These are phyloP conservation scores for Xerocomus cyaneibrunnescens DNA, from an alignment of 1,284 basidiomycete genomes.

Conservation along the genomic window DNA sequence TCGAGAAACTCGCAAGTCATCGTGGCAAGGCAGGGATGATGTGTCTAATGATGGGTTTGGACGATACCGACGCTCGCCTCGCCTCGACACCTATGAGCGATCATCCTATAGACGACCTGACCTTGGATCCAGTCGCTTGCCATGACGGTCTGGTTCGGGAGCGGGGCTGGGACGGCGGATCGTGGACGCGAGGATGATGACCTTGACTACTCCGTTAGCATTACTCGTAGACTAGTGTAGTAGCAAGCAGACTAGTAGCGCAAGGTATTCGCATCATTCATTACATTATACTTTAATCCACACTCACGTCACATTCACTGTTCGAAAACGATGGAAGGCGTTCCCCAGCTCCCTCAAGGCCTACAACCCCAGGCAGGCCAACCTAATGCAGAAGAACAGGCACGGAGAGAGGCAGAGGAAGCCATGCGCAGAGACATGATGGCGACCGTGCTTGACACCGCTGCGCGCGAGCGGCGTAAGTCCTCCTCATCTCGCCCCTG, in stretches of 20 bases:
- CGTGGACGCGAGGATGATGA: constrained; percentile 5
- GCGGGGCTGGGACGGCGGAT: constrained; percentile 7
- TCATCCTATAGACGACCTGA: constrained; percentile 5
- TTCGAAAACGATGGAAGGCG: constrained; percentile 21
- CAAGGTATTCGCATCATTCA: background rate
- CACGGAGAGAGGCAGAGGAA: constrained; percentile 63
- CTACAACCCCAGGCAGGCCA: constrained; percentile 29
- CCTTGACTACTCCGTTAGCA: constrained; percentile 2
- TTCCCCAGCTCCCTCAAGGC: constrained; percentile 30
- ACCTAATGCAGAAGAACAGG: constrained; percentile 50
- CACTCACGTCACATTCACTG: background rate
- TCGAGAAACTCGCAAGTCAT: background rate
- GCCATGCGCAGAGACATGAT: constrained; percentile 80
- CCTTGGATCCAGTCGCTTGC: constrained; percentile 6
- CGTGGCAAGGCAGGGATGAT: constrained; percentile 1
- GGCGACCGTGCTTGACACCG: constrained; percentile 83
- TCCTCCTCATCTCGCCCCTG: constrained; percentile 11
- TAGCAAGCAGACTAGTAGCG: background rate
- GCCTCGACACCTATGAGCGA: constrained; percentile 6
- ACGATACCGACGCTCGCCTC: background rate
- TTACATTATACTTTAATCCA: constrained; percentile 1
- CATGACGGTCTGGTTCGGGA: constrained; percentile 1
- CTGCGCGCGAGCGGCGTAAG: constrained; percentile 90
- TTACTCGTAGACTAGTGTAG: constrained; percentile 13
- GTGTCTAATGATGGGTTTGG: background rate